A percentile compares a stretch with the other conserved stretches of the same genome.
Evolutionary conservation across 495 filamentous ascomycete species (phyloP).

Genomic region (Penicillium canariense): DNA sequence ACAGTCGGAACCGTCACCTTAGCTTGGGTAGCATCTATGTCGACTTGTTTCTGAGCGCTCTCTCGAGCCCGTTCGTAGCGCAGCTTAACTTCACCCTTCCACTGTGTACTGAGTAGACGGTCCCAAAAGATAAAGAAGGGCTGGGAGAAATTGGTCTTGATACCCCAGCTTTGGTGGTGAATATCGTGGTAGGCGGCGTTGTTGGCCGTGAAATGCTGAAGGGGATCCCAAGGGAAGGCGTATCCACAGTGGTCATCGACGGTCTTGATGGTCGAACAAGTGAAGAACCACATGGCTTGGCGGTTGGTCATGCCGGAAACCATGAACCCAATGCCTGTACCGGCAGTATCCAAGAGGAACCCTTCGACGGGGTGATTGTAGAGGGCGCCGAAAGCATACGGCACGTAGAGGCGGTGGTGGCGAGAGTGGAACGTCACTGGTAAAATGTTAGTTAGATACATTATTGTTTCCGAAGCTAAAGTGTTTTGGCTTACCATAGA

Average conservation of each 20-base stretch:
- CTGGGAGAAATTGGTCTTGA: conserved; percentile 63
- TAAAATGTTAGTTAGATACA: neutral
- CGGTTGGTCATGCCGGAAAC: conserved; percentile 71
- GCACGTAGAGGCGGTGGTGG: conserved; percentile 94
- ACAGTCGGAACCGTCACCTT: conserved; percentile 6
- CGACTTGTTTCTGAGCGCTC: conserved; percentile 41
- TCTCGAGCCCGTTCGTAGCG: conserved; percentile 47
- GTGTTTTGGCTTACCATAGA: conserved; percentile 75
- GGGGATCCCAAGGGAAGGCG: conserved; percentile 88
- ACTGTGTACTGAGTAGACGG: conserved; percentile 45
- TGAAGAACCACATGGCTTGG: conserved; percentile 83
- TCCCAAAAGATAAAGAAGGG: conserved; percentile 56
- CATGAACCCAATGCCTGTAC: conserved; percentile 78
- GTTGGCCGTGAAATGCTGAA: conserved; percentile 87
- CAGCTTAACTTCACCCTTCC: conserved; percentile 43
- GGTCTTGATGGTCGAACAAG: conserved; percentile 82
- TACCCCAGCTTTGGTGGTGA: conserved; percentile 98
- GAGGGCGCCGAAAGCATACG: conserved; percentile 93
- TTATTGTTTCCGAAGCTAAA: neutral
- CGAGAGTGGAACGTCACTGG: conserved; percentile 85
- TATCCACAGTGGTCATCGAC: conserved; percentile 98
- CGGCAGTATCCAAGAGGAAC: conserved; percentile 87
- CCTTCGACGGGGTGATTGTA: conserved; percentile 94
- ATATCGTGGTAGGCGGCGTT: conserved; percentile 96
- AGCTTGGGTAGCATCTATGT: conserved; percentile 26